Percentiles rank a stretch among this genome's conserved stretches.
phyloP scores from a whole-genome alignment of 2,329 filamentous ascomycete genomes.

The Phialocephala subalpina region DNA sequence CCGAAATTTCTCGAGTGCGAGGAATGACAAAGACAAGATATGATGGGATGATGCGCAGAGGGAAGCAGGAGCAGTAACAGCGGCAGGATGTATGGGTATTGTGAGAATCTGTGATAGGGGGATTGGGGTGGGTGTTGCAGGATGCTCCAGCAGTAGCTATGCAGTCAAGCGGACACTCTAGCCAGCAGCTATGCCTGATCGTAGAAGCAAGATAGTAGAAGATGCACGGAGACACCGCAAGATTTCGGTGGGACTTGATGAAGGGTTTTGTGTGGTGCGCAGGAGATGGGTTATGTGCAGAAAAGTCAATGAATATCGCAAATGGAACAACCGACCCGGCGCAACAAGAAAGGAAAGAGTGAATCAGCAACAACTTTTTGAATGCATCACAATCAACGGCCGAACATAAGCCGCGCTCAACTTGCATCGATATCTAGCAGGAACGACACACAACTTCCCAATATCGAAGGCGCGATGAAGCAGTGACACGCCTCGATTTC shows the following conservation, averaged over 20 bases:
- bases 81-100: background rate
- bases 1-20: background rate
- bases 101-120: background rate
- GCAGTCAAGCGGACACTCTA: background rate
- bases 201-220: background rate
- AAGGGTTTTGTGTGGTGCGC: background rate
- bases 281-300: background rate
- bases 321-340: background rate
- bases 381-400: background rate
- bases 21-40: background rate
- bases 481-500: too few species aligned
- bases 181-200: background rate
- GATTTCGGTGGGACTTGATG: background rate
- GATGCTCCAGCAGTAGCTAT: background rate
- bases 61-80: background rate
- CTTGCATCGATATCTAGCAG: background rate
- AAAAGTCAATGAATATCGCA: background rate
- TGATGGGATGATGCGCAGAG: background rate
- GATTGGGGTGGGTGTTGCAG: background rate
- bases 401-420: background rate
- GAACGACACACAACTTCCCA: background rate
- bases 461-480: background rate
- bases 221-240: background rate
- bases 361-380: background rate
- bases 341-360: background rate